These are phyloP conservation scores for Pseudogymnoascus sp. DNA, from an alignment of 2,329 filamentous ascomycete genomes.

Conservation along the genomic window DNA sequence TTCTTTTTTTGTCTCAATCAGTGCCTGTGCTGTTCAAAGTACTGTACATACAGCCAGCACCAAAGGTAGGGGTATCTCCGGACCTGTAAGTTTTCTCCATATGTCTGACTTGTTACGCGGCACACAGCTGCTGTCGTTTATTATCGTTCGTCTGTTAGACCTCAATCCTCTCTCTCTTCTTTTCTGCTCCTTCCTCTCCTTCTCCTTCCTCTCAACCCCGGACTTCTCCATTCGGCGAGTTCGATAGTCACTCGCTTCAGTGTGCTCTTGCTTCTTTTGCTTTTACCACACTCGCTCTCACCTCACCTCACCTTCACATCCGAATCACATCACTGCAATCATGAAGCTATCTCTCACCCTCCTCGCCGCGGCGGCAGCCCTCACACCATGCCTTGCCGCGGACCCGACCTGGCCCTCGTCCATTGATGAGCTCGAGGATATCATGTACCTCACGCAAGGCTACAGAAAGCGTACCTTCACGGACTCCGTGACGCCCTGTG, in stretches of 20 bases:
- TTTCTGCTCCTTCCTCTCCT: background rate
- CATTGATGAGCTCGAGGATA: conserved; percentile 55
- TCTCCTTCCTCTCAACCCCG: background rate
- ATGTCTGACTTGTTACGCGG: background rate
- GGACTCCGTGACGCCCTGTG: conserved; percentile 49
- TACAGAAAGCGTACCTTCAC: conserved; percentile 49
- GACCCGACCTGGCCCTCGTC: conserved; percentile 54
- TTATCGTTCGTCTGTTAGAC: background rate
- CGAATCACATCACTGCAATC: conserved; percentile 11
- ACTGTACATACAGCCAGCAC: background rate
- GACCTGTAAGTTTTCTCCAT: background rate
- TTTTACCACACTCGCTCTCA: background rate
- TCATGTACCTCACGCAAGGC: conserved; percentile 52
- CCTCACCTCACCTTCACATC: background rate
- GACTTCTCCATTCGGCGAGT: background rate
- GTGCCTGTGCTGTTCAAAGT: background rate
- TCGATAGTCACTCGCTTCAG: background rate
- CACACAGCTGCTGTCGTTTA: background rate
- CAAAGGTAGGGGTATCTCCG: background rate
- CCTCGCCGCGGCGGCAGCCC: conserved; percentile 13
- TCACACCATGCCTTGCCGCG: conserved; percentile 25
- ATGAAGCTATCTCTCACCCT: conserved; percentile 20
- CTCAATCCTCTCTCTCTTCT: background rate
- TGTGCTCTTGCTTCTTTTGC: background rate
- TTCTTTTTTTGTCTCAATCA: background rate